These are phyloP conservation scores for Trichoderma cornu-damae DNA, from an alignment of 2,329 filamentous ascomycete genomes.

Conservation along the genomic window DNA sequence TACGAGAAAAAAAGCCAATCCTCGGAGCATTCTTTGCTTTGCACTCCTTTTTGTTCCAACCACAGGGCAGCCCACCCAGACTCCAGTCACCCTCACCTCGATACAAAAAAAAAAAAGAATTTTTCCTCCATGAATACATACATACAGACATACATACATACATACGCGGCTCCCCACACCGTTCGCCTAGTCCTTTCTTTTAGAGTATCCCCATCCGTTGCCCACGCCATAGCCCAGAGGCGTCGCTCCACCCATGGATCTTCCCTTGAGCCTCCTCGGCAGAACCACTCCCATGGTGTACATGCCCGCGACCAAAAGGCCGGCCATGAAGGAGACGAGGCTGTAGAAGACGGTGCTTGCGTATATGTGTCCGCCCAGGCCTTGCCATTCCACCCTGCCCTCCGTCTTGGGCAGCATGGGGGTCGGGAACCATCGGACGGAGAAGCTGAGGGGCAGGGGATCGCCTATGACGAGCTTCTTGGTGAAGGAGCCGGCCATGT, in stretches of 20 bases:
- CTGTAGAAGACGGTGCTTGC: conserved; percentile 60
- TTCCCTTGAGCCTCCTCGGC: conserved; percentile 47
- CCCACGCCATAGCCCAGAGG: conserved; percentile 54
- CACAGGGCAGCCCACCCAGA: conserved; percentile 14
- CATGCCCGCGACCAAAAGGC: conserved; percentile 48
- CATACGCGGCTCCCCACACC: not conserved
- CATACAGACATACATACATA: conserved; percentile 13
- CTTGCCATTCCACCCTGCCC: conserved; percentile 60
- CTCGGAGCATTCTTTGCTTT: no score
- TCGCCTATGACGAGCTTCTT: conserved; percentile 82
- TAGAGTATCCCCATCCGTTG: conserved; percentile 57
- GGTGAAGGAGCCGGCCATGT: conserved; percentile 48
- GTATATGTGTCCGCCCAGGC: conserved; percentile 59
- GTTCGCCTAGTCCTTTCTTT: conserved; percentile 37
- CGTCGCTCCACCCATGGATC: conserved; percentile 52
- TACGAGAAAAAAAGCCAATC: no score
- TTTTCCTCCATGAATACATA: no score
- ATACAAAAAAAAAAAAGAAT: no score
- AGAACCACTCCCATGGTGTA: conserved; percentile 59
- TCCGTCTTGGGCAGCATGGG: conserved; percentile 64
- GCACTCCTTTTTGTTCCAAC: not conserved
- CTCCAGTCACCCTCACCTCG: conserved; percentile 5
- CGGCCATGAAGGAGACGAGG: conserved; percentile 54
- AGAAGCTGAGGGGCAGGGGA: conserved; percentile 70
- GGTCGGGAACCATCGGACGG: conserved; percentile 80